Base-by-base conservation (phyloP, 2,329 filamentous ascomycete species). In the Pyrenophora tritici-repentis region DNA sequence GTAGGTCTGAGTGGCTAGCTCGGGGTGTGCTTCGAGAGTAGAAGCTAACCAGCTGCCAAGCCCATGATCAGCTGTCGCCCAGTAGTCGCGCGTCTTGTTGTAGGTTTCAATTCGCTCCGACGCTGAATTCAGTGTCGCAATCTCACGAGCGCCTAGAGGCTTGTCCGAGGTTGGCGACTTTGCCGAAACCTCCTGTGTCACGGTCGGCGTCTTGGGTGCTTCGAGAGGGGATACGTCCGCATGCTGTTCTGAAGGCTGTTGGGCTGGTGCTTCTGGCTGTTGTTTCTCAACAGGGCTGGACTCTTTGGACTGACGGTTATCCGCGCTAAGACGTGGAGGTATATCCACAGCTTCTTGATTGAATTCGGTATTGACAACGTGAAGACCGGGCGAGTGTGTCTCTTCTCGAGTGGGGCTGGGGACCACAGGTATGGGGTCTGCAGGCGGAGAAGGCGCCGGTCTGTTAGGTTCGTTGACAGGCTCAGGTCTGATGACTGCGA, bases 21-120 rank as follows among this genome's bases (percentile, higher is more conserved):
- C 82, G 1, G 84, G 80, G 42, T 83, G 75, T 18, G 75, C 69
- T 14, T 76, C 75, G 4, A 81, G 57, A 13, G 79, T 82, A 13
- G 75, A 67, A 36, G 75, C 68, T 14, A 87, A 67, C 85, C 85
- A 87, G 57, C 79, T 73, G 47, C 74, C 78, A n/a, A 97, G 76
- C 1, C 92, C 91, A 4, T 88, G 88, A 52, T 96, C 86, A 68
- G 88, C 85, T 10, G 76, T 72, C 0, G 88, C 86, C 70, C 91
- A 91, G 38, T 88, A 83, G 13, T 83, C 76, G 37, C 90, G 83
- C 0, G 89, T 88, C 50, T 87, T 83, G 51, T 90, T 83, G 70
- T 89, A 96, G 12, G 85, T 86, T 36, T 81, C 78, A 53, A 94
- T 89, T 16, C 91, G 85, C 59, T 94, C 86, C 12, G 80, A 72